A percentile compares a stretch with the other conserved stretches of the same genome.
Conservation (phyloP, 257 asterid genomes). For the Gentiana macrophylla region DNA sequence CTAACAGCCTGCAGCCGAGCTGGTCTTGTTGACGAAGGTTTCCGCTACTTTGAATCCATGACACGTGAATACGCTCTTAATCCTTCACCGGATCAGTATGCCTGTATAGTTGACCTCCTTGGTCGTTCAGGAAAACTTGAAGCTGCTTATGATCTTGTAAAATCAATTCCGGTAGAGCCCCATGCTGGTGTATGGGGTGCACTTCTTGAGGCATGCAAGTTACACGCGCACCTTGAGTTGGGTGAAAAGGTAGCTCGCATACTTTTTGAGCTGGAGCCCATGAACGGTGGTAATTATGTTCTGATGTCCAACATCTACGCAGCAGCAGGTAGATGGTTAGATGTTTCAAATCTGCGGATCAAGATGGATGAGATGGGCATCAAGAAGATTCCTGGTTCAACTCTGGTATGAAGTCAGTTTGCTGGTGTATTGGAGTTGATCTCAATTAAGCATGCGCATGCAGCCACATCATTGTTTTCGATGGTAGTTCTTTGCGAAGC, state of each 20-base stretch:
- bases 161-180: constrained; percentile 41
- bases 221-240: constrained; percentile 41
- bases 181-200: constrained; percentile 88
- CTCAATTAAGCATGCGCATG: too few species aligned
- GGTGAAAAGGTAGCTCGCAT: constrained; percentile 41
- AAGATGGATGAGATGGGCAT: constrained; percentile 49
- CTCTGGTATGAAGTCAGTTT: constrained; percentile 18
- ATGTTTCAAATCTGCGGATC: constrained; percentile 39
- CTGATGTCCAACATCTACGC: constrained; percentile 67
- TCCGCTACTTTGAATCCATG: constrained; percentile 42
- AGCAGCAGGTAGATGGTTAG: constrained; percentile 51
- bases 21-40: constrained; percentile 57
- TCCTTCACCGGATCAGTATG: constrained; percentile 68
- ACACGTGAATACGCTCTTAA: constrained; percentile 22
- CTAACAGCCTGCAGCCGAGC: constrained; percentile 49
- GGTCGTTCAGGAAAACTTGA: constrained; percentile 62
- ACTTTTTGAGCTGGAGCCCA: constrained; percentile 65
- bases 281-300: constrained; percentile 50
- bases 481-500: too few species aligned
- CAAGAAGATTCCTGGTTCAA: constrained; percentile 52
- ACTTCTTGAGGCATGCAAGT: constrained; percentile 62
- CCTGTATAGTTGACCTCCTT: constrained; percentile 63
- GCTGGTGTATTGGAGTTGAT: not conserved
- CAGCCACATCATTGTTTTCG: too few species aligned
- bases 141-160: constrained; percentile 63